A percentile compares a stretch with the other conserved stretches of the same genome.
phyloP scores from a whole-genome alignment of 1,139 yeast species.

The Debaryomyces udenii region DNA sequence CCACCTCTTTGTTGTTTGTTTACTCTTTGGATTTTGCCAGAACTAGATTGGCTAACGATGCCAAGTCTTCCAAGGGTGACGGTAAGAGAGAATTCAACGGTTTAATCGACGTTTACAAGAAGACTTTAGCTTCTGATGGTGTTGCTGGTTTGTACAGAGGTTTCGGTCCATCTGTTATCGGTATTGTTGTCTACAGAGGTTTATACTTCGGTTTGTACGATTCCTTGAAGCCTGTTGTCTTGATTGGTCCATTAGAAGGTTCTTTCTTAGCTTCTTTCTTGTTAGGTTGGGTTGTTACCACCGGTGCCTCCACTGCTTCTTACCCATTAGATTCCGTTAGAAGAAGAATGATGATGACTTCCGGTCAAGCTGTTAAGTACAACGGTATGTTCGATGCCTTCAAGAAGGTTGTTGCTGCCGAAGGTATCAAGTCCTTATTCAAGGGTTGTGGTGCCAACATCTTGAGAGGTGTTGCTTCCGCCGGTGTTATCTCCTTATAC shows the following conservation, averaged over 20 bases:
- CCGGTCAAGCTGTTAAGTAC: constrained; percentile 59
- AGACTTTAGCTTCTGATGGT: constrained; percentile 58
- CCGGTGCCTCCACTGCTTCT: constrained; percentile 58
- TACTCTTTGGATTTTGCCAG: constrained; percentile 59
- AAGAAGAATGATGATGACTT: constrained; percentile 63
- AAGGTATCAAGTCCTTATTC: constrained; percentile 54
- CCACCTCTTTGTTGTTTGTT: constrained; percentile 56
- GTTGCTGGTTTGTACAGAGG: constrained; percentile 62
- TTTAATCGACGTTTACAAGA: constrained; percentile 56
- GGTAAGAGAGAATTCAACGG: constrained; percentile 56
- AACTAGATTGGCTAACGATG: constrained; percentile 60
- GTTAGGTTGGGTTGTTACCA: constrained; percentile 59
- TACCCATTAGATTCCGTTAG: constrained; percentile 59
- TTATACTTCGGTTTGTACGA: constrained; percentile 58
- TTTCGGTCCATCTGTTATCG: constrained; percentile 58
- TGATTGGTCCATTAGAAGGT: constrained; percentile 59
- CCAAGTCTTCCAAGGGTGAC: constrained; percentile 53
- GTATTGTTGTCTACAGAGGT: constrained; percentile 60
- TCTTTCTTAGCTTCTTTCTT: constrained; percentile 57
- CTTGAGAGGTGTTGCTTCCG: constrained; percentile 62
- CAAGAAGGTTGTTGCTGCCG: constrained; percentile 54
- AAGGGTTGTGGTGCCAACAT: constrained; percentile 61
- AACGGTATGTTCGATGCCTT: constrained; percentile 54
- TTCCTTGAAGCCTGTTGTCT: constrained; percentile 56
- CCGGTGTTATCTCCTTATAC: constrained; percentile 57